Conservation (phyloP, 1,139 yeast genomes). For the Saccharomyces pastorianus region DNA sequence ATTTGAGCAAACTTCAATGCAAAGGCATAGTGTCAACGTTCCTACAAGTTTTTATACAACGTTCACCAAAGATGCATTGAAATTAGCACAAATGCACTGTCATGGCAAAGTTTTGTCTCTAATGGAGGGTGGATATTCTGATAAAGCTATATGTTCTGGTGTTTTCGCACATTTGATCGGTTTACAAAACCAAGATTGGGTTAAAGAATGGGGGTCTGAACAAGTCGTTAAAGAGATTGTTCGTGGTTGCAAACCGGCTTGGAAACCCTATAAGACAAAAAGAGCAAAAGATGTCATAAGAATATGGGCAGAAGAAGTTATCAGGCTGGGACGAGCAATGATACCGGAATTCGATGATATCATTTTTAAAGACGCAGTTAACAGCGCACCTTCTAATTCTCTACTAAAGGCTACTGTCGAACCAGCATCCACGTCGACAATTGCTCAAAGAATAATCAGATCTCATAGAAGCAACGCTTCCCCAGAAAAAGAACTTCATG, state of each 20-base stretch:
- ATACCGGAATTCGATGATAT: constrained; percentile 42
- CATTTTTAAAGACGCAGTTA: constrained; percentile 15
- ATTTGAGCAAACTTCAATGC: constrained; percentile 75
- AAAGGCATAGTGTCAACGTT: constrained; percentile 73
- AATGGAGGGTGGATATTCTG: constrained; percentile 83
- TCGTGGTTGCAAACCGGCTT: constrained; percentile 61
- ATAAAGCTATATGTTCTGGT: constrained; percentile 75
- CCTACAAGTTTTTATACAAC: constrained; percentile 74
- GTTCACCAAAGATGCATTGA: constrained; percentile 66
- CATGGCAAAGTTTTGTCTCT: constrained; percentile 60
- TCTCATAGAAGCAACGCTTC: constrained; percentile 9
- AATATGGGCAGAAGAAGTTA: constrained; percentile 63
- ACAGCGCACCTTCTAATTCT: not conserved
- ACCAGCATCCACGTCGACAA: constrained; percentile 5
- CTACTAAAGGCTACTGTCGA: not conserved
- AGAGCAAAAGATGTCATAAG: constrained; percentile 37
- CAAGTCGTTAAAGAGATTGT: constrained; percentile 58
- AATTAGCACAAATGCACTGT: constrained; percentile 53
- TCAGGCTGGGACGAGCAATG: constrained; percentile 58
- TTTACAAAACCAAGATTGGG: constrained; percentile 50
- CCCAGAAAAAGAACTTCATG: constrained; percentile 4
- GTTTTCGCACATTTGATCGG: constrained; percentile 74
- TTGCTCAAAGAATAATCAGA: constrained; percentile 23
- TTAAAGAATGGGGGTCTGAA: constrained; percentile 53
- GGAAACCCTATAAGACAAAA: constrained; percentile 49